Base-by-base conservation (phyloP, 1,284 basidiomycete species). In the Leccinum fallax region DNA sequence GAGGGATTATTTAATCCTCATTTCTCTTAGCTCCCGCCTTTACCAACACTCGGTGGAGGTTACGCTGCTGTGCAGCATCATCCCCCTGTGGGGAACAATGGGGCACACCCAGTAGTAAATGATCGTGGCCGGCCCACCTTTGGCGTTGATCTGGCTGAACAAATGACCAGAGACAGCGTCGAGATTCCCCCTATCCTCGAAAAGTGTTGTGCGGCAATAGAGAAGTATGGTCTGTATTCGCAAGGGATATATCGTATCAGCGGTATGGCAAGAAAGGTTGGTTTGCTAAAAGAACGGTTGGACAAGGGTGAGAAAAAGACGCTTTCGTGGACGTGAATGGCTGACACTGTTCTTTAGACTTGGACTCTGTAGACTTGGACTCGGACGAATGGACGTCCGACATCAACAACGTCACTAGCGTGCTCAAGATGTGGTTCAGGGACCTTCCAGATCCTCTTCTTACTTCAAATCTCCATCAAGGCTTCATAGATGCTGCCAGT, bases 401-500 rank as follows among this genome's bases (percentile, higher is more conserved):
- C 75, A 96, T 99, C 79, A 98, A 97, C 79, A 96, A 94, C 66
- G 92, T 99, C 53, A 87, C 97, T 15, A 93, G 94, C 60, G 94
- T 91, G 52, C 80, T 98, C 63, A 99, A 99, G 78, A 81, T 96
- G 68, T 99, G 97, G 97, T 85, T 99, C 74, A 85, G 97, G 65
- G 97, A 99, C 74, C 80, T 99, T 60, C 97, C 97, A 11, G 95
- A 98, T 75, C 97, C 97, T 26, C 77, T 99, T 55, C 79, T 99
- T 67, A 98, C 97, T 2, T 84, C 85, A 67, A 82, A 81, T 57
- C 82, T 98, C 55, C 95, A 98, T 76, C 85, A 91, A 73, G 90
- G 90, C 9, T 99, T 99, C 78, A 89, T 98, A 67, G 96, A 98
- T 60, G 96, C 95, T 66, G 93, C 97, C 7, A 91, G 97, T 96